Conservation (phyloP, 768 basidiomycete species). For the Heimioporus sp. region DNA sequence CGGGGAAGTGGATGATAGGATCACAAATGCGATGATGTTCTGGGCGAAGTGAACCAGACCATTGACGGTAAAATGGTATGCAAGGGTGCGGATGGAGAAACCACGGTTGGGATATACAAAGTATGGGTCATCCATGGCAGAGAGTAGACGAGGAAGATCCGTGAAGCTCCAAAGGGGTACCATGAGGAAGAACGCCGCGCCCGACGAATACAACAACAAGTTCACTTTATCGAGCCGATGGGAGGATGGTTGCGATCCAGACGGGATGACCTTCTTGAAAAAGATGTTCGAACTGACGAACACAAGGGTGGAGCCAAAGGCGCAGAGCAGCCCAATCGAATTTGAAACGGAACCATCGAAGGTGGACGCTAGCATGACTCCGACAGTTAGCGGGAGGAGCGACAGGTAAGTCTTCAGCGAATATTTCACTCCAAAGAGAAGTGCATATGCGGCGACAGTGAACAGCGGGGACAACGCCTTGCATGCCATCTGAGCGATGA, state of each 20-base stretch:
- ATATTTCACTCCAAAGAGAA: slow-evolving; percentile 93
- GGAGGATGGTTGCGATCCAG: slow-evolving; percentile 43
- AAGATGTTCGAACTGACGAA: slow-evolving; percentile 99
- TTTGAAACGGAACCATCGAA: slow-evolving; percentile 91
- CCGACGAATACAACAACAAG: slow-evolving; percentile 88
- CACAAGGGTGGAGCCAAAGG: slow-evolving; percentile 94
- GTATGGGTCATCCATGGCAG: slow-evolving; percentile 41
- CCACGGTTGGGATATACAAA: slow-evolving; percentile 46
- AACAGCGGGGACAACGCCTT: slow-evolving; percentile 96
- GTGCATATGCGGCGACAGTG: slow-evolving; percentile 93
- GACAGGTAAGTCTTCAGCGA: slow-evolving; percentile 89
- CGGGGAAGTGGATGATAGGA: slow-evolving; percentile 93
- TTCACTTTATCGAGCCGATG: slow-evolving; percentile 97
- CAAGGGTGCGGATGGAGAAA: slow-evolving; percentile 58
- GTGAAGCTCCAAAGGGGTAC: slow-evolving; percentile 92
- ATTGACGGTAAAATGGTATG: slow-evolving; percentile 87
- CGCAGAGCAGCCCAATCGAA: slow-evolving; percentile 83
- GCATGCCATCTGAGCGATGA: not conserved
- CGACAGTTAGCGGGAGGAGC: slow-evolving; percentile 89
- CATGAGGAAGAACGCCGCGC: slow-evolving; percentile 95
- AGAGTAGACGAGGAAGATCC: slow-evolving; percentile 72
- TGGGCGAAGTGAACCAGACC: slow-evolving; percentile 96
- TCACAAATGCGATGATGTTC: slow-evolving; percentile 96
- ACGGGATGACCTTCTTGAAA: slow-evolving; percentile 97
- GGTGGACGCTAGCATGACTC: slow-evolving; percentile 97